Conservation (phyloP, 257 asterid species). For the Anisodus acutangulus region DNA sequence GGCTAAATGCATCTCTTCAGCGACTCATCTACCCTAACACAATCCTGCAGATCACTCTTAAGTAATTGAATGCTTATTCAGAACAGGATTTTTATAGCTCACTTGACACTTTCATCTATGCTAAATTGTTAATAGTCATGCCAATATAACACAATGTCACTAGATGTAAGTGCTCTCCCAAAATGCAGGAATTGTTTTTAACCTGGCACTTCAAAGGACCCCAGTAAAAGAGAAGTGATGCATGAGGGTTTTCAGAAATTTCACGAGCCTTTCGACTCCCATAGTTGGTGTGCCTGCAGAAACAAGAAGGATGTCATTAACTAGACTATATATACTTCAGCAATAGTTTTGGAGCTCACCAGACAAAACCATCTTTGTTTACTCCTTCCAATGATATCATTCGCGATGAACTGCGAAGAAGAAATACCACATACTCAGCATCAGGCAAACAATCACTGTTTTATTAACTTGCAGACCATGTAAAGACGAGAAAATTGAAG, state of each 20-base stretch:
- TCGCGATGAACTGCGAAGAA: conserved; percentile 65
- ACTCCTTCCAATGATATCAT: conserved; percentile 75
- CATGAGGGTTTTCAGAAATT: conserved; percentile 70
- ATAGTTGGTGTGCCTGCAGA: conserved; percentile 74
- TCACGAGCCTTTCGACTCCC: conserved; percentile 72
- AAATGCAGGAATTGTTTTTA: background rate
- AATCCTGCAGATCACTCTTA: background rate
- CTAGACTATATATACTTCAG: conserved; percentile 9
- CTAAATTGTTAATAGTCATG: background rate
- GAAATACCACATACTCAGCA: background rate
- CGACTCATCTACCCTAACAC: background rate
- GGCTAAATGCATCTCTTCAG: background rate
- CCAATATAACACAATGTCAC: background rate
- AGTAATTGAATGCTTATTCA: conserved; percentile 4
- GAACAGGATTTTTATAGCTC: background rate
- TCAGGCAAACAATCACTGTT: background rate
- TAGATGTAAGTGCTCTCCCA: background rate
- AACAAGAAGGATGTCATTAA: conserved; percentile 27
- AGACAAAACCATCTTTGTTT: conserved; percentile 69
- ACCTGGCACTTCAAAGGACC: conserved; percentile 77
- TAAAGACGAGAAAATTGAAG: conserved; percentile 1
- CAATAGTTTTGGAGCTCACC: conserved; percentile 53
- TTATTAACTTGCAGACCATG: background rate
- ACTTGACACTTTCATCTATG: background rate
- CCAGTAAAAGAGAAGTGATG: conserved; percentile 83